Conservation (phyloP, 208 protist genomes). For the Balamuthia mandrillaris region DNA sequence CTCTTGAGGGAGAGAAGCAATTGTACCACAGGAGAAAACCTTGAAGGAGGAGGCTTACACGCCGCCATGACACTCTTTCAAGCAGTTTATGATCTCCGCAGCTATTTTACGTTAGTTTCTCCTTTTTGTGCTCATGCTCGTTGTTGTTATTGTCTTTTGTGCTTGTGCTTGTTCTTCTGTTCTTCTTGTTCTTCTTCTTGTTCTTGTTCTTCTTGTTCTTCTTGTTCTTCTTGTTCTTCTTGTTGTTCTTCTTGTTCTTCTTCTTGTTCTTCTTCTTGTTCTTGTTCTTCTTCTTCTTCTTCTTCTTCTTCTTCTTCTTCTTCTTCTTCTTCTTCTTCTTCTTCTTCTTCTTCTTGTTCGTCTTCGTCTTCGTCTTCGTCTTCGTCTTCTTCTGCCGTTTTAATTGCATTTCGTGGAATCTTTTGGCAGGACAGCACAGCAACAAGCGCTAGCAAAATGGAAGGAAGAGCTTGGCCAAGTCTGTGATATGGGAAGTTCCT, state of each 20-base stretch:
- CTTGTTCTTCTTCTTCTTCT: neutral
- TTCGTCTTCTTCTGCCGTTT: neutral
- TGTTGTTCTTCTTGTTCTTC: conserved; percentile 22
- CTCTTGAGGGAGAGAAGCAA: neutral
- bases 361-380: neutral
- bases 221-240: conserved; percentile 13
- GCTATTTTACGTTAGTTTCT: neutral
- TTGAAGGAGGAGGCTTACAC: no score
- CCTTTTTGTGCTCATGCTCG: neutral
- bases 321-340: neutral
- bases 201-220: conserved; percentile 8
- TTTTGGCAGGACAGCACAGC: no score
- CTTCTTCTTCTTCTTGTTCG: neutral
- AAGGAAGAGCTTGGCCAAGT: conserved; percentile 23
- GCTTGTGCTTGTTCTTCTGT: conserved; percentile 2
- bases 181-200: conserved; percentile 7
- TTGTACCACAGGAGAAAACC: no score
- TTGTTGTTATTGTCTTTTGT: neutral
- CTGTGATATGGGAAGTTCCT: neutral
- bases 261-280: neutral
- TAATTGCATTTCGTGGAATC: neutral
- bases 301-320: conserved; percentile 30
- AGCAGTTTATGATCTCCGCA: neutral
- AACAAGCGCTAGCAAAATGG: no score
- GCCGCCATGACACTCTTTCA: neutral